These are phyloP conservation scores for Xylaria sp. DNA, from an alignment of 495 filamentous ascomycete genomes.

Conservation along the genomic window DNA sequence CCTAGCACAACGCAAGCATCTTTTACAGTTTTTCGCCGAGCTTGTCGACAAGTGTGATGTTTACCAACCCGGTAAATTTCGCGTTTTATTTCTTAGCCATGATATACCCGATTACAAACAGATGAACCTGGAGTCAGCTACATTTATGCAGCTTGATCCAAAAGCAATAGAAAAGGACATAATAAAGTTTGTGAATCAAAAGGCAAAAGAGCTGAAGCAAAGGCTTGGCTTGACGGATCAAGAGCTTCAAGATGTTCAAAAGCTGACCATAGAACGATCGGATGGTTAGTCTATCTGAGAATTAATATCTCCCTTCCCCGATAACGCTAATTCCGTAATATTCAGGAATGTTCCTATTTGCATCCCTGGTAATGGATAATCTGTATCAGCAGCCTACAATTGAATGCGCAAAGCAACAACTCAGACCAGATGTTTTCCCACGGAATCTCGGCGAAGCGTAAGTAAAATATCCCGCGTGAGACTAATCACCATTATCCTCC, in stretches of 20 bases:
- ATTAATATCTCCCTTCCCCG: neutral
- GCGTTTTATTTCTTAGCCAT: slow-evolving; percentile 51
- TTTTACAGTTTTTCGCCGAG: slow-evolving; percentile 37
- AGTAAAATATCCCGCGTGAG: neutral
- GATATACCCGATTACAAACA: slow-evolving; percentile 41
- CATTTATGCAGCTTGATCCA: neutral
- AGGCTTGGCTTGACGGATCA: slow-evolving; percentile 4
- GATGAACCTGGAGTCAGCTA: slow-evolving; percentile 25
- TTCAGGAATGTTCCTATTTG: slow-evolving; percentile 9
- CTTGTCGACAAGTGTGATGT: slow-evolving; percentile 35
- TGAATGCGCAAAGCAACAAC: neutral
- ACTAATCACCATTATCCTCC: neutral
- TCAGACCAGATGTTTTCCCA: neutral
- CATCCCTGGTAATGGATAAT: slow-evolving; percentile 3
- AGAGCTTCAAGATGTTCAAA: slow-evolving; percentile 1
- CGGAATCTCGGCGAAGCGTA: slow-evolving; percentile 1
- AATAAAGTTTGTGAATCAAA: neutral
- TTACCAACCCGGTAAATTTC: slow-evolving; percentile 39
- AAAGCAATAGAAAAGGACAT: neutral
- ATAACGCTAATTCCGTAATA: neutral
- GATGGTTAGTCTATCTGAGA: neutral
- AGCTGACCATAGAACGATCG: neutral
- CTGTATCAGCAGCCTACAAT: neutral
- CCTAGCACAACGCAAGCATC: slow-evolving; percentile 35
- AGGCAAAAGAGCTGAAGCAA: neutral